Percentiles rank a stretch among this genome's conserved stretches.
phyloP scores from a whole-genome alignment of 306 rosid genomes.

The Quercus mongolica region DNA sequence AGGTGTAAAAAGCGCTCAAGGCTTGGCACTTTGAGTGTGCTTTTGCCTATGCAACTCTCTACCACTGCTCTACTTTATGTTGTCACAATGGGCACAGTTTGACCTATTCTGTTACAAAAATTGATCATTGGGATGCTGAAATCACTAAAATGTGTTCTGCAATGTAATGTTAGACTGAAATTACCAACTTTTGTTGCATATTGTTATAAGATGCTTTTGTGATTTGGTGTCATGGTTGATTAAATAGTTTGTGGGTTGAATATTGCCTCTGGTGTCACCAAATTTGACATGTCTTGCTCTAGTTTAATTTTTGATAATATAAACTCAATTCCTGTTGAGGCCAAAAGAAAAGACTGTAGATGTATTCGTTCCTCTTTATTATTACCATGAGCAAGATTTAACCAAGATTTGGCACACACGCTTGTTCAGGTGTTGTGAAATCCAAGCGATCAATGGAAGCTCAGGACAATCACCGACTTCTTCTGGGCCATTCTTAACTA shows the following conservation, averaged over 20 bases:
- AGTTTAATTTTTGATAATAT: neutral
- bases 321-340: neutral
- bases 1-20: no score
- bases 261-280: neutral
- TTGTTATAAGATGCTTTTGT: neutral
- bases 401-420: neutral
- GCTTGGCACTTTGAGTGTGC: neutral
- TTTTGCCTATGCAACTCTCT: neutral
- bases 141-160: no score
- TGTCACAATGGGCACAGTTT: no score
- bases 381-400: neutral
- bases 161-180: no score
- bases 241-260: neutral
- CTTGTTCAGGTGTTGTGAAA: constrained; percentile 68
- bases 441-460: constrained; percentile 81
- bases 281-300: neutral
- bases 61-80: no score
- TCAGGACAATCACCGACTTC: constrained; percentile 72
- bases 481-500: constrained; percentile 80
- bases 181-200: no score
- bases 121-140: neutral
- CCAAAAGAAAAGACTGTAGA: neutral
- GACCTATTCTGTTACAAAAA: neutral
- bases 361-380: neutral
- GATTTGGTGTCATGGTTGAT: neutral